Conservation (phyloP, 2,329 filamentous ascomycete genomes). For the Hysterium pulicare region DNA sequence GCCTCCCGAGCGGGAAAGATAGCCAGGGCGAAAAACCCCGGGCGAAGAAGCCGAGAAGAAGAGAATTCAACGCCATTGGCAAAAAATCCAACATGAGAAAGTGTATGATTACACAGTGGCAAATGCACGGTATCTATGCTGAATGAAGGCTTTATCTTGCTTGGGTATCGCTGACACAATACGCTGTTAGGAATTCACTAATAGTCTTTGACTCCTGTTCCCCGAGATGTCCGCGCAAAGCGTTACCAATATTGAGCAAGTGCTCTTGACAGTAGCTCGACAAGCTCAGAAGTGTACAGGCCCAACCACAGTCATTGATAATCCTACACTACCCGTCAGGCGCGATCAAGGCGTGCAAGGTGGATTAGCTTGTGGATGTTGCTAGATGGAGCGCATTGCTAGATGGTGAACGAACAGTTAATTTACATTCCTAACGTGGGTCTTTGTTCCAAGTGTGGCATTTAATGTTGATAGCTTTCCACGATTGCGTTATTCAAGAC, state of each 20-base stretch:
- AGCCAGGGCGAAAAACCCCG: too few relatives aligned
- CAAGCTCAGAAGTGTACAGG: slow-evolving; percentile 99
- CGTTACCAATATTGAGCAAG: slow-evolving; percentile 98
- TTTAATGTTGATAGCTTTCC: slow-evolving; percentile 29
- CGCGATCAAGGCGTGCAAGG: slow-evolving; percentile 91
- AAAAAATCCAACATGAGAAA: slow-evolving; percentile 99
- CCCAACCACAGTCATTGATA: slow-evolving; percentile 95
- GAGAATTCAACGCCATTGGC: too few relatives aligned
- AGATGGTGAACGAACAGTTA: slow-evolving; percentile 11
- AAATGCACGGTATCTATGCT: too few relatives aligned
- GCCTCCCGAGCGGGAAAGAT: too few relatives aligned
- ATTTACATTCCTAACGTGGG: slow-evolving; percentile 25
- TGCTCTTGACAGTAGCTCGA: slow-evolving; percentile 99
- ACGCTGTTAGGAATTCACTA: slow-evolving; percentile 82
- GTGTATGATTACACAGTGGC: slow-evolving; percentile 99
- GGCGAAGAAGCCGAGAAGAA: too few relatives aligned
- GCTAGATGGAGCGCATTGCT: slow-evolving; percentile 57
- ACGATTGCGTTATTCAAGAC: too few relatives aligned
- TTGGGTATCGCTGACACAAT: slow-evolving; percentile 13
- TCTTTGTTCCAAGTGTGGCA: slow-evolving; percentile 25
- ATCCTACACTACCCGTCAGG: slow-evolving; percentile 94
- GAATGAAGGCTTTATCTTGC: too few relatives aligned
- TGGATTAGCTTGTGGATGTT: slow-evolving; percentile 82
- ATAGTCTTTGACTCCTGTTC: slow-evolving; percentile 98
- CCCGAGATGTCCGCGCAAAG: slow-evolving; percentile 99